Evolutionary conservation across 202 grass and related monocot genomes (phyloP).

Genomic region (Tripidium arundinaceum): DNA sequence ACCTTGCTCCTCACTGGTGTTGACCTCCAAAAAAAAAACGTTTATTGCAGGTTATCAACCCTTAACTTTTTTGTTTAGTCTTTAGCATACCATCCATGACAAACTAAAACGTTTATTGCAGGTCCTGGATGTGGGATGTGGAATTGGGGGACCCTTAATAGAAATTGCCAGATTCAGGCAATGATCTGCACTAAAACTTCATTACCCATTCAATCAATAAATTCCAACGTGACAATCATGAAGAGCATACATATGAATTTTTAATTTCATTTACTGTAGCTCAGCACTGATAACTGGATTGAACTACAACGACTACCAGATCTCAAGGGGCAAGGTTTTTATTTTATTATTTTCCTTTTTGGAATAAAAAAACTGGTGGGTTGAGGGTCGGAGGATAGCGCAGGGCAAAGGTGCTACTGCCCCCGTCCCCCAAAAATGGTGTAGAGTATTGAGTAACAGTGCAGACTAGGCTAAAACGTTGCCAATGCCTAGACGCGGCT

Average conservation of each 20-base stretch:
- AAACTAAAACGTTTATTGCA: conserved; percentile 4
- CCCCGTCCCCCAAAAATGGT: too few relatives aligned
- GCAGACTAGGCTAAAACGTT: too few relatives aligned
- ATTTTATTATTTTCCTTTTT: not conserved
- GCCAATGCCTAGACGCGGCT: too few relatives aligned
- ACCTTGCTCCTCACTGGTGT: too few relatives aligned
- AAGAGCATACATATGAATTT: not conserved
- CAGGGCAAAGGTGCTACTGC: too few relatives aligned
- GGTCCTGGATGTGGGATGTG: conserved; percentile 69
- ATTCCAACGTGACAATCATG: not conserved
- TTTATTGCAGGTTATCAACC: too few relatives aligned
- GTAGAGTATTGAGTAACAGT: too few relatives aligned
- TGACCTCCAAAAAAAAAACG: too few relatives aligned
- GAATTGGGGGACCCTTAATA: conserved; percentile 56
- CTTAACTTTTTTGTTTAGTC: not conserved
- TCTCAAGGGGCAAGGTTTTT: conserved; percentile 54
- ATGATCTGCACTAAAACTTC: not conserved
- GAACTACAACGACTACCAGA: conserved; percentile 75
- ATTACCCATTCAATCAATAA: not conserved
- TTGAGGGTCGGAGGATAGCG: too few relatives aligned
- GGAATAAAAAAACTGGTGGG: not conserved
- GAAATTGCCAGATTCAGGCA: conserved; percentile 76
- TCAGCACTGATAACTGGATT: conserved; percentile 50
- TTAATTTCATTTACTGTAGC: conserved; percentile 28
- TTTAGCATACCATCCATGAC: too few relatives aligned